These are phyloP conservation scores for Sparassis latifolia DNA, from an alignment of 1,284 basidiomycete genomes.

Conservation along the genomic window DNA sequence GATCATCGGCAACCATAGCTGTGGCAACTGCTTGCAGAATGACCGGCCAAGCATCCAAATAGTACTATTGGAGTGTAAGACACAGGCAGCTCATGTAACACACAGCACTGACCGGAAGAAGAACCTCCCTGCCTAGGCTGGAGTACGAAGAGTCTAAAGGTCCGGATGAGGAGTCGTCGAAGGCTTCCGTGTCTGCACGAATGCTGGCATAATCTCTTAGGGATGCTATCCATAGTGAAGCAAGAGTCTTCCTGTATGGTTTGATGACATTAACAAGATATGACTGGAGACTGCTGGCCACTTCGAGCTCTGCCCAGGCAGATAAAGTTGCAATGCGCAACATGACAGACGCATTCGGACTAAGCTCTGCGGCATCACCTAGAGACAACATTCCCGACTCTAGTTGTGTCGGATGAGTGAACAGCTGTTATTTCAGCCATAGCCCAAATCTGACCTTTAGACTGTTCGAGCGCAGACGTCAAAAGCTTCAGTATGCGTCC, in stretches of 20 bases:
- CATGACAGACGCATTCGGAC: conserved; percentile 94
- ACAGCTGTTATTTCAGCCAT: background rate
- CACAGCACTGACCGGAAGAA: conserved; percentile 67
- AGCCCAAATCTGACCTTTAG: conserved; percentile 52
- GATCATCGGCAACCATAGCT: conserved; percentile 69
- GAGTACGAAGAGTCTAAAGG: conserved; percentile 80
- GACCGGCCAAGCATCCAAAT: conserved; percentile 75
- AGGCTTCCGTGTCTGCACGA: conserved; percentile 81
- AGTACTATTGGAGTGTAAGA: conserved; percentile 58
- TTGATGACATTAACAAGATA: conserved; percentile 83
- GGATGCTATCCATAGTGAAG: conserved; percentile 84
- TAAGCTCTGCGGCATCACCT: conserved; percentile 83
- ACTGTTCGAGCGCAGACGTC: conserved; percentile 85
- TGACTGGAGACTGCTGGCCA: conserved; percentile 66
- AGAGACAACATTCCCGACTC: conserved; percentile 81
- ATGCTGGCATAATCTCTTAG: conserved; percentile 92
- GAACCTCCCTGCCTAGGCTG: conserved; percentile 84
- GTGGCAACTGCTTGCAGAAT: conserved; percentile 86
- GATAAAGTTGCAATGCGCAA: conserved; percentile 89
- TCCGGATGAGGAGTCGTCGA: conserved; percentile 57
- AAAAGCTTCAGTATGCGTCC: conserved; percentile 91
- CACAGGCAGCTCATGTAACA: too few species aligned
- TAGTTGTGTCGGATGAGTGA: conserved; percentile 24
- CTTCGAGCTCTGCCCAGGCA: conserved; percentile 93
- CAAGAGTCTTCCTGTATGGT: conserved; percentile 73